Percentiles rank a stretch among this genome's conserved stretches.
phyloP scores from a whole-genome alignment of 495 filamentous ascomycete genomes.

The Aspergillus cristatus region DNA sequence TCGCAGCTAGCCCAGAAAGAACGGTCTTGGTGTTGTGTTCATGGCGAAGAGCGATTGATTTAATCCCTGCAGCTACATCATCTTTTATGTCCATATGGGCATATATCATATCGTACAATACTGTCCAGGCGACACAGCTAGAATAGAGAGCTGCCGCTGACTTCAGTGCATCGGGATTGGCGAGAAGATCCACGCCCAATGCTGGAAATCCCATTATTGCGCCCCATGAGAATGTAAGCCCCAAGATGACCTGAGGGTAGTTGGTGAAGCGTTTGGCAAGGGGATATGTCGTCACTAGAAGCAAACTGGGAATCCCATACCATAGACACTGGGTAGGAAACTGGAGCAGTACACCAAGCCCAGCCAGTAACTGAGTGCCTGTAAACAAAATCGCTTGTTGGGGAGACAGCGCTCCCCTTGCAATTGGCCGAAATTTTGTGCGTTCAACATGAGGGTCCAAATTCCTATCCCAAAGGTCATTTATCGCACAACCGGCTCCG shows the following conservation, averaged over 20 bases:
- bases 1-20: slow-evolving; percentile 61
- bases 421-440: slow-evolving; percentile 82
- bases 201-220: slow-evolving; percentile 96
- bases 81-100: slow-evolving; percentile 98
- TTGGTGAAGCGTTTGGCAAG: slow-evolving; percentile 89
- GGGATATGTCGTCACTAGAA: slow-evolving; percentile 77
- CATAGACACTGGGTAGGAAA: slow-evolving; percentile 77
- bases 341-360: slow-evolving; percentile 73
- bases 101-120: slow-evolving; percentile 98
- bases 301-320: slow-evolving; percentile 78
- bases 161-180: slow-evolving; percentile 52
- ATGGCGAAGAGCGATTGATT: slow-evolving; percentile 86
- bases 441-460: slow-evolving; percentile 85
- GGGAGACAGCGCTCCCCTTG: slow-evolving; percentile 71
- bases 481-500: slow-evolving; percentile 95
- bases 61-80: slow-evolving; percentile 86
- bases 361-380: slow-evolving; percentile 68
- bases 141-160: slow-evolving; percentile 69
- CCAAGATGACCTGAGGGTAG: slow-evolving; percentile 89
- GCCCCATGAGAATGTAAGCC: slow-evolving; percentile 93
- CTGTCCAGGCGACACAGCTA: slow-evolving; percentile 87
- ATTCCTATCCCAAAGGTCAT: slow-evolving; percentile 93
- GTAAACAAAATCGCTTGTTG: slow-evolving; percentile 71
- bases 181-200: slow-evolving; percentile 69
- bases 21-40: slow-evolving; percentile 82